A percentile compares a stretch with the other conserved stretches of the same genome.
These are phyloP conservation scores for Leccinum boreale DNA, from an alignment of 768 basidiomycete species.

Conservation along the genomic window DNA sequence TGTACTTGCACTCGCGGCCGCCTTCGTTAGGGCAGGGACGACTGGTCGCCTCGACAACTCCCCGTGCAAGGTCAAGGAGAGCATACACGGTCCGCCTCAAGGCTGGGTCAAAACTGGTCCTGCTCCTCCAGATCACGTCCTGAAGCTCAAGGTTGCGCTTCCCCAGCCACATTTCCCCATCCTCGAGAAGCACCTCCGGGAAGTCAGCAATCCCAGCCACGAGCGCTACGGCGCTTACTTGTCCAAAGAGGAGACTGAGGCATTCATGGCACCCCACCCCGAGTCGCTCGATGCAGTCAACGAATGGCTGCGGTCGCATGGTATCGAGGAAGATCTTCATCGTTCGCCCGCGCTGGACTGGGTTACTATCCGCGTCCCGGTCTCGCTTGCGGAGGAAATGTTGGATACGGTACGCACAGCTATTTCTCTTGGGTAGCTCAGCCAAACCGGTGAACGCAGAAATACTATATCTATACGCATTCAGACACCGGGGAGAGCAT, in stretches of 20 bases:
- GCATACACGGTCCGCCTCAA: constrained; percentile 38
- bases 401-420: constrained; percentile 54
- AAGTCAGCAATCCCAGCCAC: constrained; percentile 56
- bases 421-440: background rate
- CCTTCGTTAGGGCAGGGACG: constrained; percentile 9
- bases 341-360: constrained; percentile 69
- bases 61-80: constrained; percentile 46
- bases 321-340: constrained; percentile 43
- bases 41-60: constrained; percentile 4
- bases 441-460: constrained; percentile 34
- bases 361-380: constrained; percentile 57
- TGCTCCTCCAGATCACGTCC: constrained; percentile 44
- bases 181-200: constrained; percentile 51
- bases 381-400: constrained; percentile 63
- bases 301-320: constrained; percentile 59
- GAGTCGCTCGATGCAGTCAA: constrained; percentile 52
- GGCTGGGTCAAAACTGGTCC: constrained; percentile 46
- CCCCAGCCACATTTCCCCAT: constrained; percentile 48
- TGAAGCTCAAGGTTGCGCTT: constrained; percentile 57
- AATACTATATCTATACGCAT: constrained; percentile 63
- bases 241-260: constrained; percentile 64
- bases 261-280: constrained; percentile 54
- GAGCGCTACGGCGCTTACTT: constrained; percentile 53
- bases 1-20: constrained; percentile 7
- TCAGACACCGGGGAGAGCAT: constrained; percentile 48